Conservation (phyloP, 225 moss, liverwort and hornwort species). For the Marchantia polymorpha region DNA sequence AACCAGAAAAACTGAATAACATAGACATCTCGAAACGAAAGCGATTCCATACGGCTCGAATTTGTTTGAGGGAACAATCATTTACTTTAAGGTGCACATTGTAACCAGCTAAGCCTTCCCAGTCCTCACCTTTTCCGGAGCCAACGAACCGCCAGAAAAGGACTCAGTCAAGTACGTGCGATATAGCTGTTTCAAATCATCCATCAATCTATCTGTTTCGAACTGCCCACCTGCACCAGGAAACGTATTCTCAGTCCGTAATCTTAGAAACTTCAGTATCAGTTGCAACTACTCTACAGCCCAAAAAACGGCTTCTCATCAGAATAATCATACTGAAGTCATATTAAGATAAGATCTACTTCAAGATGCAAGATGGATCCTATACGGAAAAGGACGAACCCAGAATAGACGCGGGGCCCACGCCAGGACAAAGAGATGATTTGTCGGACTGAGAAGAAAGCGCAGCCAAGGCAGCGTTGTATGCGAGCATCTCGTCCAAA, state of each 20-base stretch:
- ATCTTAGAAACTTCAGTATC: not conserved
- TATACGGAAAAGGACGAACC: conserved; percentile 33
- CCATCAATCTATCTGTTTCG: conserved; percentile 87
- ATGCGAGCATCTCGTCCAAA: conserved; percentile 62
- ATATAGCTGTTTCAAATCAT: conserved; percentile 93
- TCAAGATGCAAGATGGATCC: no score
- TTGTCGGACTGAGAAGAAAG: conserved; percentile 55
- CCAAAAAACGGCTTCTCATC: no score
- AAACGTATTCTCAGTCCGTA: not conserved
- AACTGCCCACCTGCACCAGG: conserved; percentile 66
- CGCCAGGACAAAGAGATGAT: conserved; percentile 64
- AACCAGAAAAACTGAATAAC: not conserved
- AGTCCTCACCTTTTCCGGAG: conserved; percentile 58
- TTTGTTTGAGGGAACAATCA: not conserved
- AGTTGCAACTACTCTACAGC: not conserved
- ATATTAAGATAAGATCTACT: no score
- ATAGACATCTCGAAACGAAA: not conserved
- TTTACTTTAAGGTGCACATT: not conserved
- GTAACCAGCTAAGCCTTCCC: not conserved
- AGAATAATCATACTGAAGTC: no score
- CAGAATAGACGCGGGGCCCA: conserved; percentile 84
- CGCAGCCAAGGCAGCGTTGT: conserved; percentile 60
- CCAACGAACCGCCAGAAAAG: conserved; percentile 65
- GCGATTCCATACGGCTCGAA: not conserved
- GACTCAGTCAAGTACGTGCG: conserved; percentile 87